These are phyloP conservation scores for Suillus lakei DNA, from an alignment of 768 basidiomycete genomes.

Conservation along the genomic window DNA sequence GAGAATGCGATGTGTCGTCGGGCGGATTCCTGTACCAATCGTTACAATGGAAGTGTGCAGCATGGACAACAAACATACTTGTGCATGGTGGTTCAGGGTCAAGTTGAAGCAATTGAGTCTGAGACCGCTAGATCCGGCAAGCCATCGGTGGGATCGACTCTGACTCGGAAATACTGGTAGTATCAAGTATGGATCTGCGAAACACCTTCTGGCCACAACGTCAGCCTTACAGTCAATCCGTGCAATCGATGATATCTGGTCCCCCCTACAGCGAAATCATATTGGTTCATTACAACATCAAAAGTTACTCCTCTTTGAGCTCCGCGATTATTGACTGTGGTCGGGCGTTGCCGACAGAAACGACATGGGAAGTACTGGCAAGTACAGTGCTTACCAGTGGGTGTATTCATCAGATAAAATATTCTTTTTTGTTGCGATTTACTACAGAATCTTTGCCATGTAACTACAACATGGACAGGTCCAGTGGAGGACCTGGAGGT, in stretches of 20 bases:
- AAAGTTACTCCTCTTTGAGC: not conserved
- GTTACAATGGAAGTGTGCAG: not conserved
- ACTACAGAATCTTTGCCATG: not conserved
- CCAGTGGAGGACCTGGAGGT: not conserved
- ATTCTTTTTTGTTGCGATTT: not conserved
- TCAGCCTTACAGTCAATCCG: not conserved
- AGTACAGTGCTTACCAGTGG: too few species aligned
- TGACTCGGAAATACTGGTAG: not conserved
- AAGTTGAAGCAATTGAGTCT: not conserved
- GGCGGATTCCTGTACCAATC: not conserved
- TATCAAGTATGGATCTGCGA: not conserved
- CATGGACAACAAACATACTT: conserved; percentile 1
- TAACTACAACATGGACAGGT: not conserved
- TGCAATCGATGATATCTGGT: not conserved
- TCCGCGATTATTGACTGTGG: not conserved
- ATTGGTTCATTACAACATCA: not conserved
- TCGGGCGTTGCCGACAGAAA: too few species aligned
- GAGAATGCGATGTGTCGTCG: not conserved
- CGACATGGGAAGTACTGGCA: too few species aligned
- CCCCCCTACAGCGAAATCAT: not conserved
- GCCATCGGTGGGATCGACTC: not conserved
- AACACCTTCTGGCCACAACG: not conserved
- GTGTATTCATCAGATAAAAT: too few species aligned
- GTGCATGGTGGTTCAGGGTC: conserved; percentile 7
- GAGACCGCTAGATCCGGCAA: conserved; percentile 3